Percentiles rank a stretch among this genome's conserved stretches.
Evolutionary conservation across 257 asterid genomes (phyloP).

Genomic region (Henckelia pumila): DNA sequence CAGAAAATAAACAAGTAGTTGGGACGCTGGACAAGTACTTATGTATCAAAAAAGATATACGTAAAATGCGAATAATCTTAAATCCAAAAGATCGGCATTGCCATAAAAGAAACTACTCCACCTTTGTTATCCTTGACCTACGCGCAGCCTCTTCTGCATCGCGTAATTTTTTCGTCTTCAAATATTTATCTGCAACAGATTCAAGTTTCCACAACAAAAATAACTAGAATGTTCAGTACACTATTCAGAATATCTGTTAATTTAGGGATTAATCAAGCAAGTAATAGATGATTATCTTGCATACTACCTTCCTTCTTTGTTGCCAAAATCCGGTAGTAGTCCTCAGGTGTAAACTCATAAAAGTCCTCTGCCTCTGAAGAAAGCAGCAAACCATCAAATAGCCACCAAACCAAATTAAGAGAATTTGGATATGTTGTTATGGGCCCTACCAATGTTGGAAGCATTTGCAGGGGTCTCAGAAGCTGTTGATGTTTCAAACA

Average conservation of each 20-base stretch:
- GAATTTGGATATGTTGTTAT: neutral
- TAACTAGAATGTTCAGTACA: slow-evolving; percentile 5
- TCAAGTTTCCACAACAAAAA: slow-evolving; percentile 19
- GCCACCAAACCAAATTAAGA: slow-evolving; percentile 11
- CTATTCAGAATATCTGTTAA: neutral
- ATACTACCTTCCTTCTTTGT: slow-evolving; percentile 80
- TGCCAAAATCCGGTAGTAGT: slow-evolving; percentile 67
- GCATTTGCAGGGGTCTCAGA: slow-evolving; percentile 47
- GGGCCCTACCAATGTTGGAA: slow-evolving; percentile 48
- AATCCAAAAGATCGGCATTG: slow-evolving; percentile 6
- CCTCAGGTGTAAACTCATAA: slow-evolving; percentile 91
- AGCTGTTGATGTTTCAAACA: slow-evolving; percentile 63
- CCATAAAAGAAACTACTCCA: slow-evolving; percentile 29
- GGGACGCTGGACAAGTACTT: neutral
- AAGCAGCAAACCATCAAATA: slow-evolving; percentile 8
- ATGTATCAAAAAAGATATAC: slow-evolving; percentile 4
- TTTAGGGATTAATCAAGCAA: neutral
- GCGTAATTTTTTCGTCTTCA: slow-evolving; percentile 84
- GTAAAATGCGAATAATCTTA: neutral
- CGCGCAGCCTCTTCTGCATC: slow-evolving; percentile 93
- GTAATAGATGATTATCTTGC: slow-evolving; percentile 5
- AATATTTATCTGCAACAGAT: slow-evolving; percentile 52
- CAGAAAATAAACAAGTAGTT: slow-evolving; percentile 15
- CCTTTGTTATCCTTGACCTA: slow-evolving; percentile 87
- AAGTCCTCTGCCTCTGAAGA: slow-evolving; percentile 75